Conservation (phyloP, 345 rosid species). For the Brassica rapa region DNA sequence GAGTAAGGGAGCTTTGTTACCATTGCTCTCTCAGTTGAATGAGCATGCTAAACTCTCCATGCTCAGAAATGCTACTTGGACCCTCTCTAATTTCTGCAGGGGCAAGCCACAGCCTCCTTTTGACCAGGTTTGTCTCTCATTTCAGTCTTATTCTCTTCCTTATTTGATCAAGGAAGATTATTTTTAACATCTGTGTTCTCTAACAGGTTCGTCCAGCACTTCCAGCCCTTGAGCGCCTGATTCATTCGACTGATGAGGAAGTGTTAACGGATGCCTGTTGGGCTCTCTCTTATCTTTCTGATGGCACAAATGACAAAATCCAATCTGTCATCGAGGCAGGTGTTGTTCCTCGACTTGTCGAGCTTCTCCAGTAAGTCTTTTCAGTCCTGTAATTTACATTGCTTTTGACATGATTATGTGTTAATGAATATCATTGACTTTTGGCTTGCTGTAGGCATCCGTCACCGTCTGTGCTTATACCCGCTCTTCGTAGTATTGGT, state of each 20-base stretch:
- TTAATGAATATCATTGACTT: background rate
- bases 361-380: constrained; percentile 75
- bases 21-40: constrained; percentile 41
- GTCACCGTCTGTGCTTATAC: constrained; percentile 78
- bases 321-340: constrained; percentile 91
- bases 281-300: constrained; percentile 96
- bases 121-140: constrained; percentile 57
- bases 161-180: background rate
- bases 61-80: constrained; percentile 48
- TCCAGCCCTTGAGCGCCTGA: constrained; percentile 78
- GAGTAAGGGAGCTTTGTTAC: constrained; percentile 40
- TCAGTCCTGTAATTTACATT: background rate
- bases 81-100: constrained; percentile 59
- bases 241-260: constrained; percentile 92
- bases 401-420: background rate
- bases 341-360: constrained; percentile 81
- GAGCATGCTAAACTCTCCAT: constrained; percentile 45
- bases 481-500: constrained; percentile 83
- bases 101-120: constrained; percentile 89
- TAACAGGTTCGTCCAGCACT: constrained; percentile 80
- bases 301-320: constrained; percentile 96
- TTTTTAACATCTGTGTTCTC: constrained; percentile 4
- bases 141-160: background rate
- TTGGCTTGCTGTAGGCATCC: constrained; percentile 50
- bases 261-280: constrained; percentile 97